A percentile compares a stretch with the other conserved stretches of the same genome.
These are phyloP conservation scores for Fagopyrum homotropicum DNA, from an alignment of 148 eudicot genomes.

Conservation along the genomic window DNA sequence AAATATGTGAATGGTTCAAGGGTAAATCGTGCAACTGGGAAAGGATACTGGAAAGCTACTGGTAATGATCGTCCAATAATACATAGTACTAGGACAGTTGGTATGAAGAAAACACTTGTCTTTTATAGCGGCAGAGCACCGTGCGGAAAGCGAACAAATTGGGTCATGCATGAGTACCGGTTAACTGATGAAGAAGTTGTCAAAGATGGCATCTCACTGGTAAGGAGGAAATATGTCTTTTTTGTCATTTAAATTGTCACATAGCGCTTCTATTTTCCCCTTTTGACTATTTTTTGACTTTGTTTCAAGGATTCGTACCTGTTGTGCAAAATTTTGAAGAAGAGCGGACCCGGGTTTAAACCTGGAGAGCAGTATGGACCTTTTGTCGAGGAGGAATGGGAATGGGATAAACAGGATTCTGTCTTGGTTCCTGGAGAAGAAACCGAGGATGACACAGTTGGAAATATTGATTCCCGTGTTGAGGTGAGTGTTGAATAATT, in stretches of 20 bases:
- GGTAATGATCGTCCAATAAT: conserved; percentile 65
- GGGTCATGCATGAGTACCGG: conserved; percentile 89
- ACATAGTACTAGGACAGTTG: conserved; percentile 48
- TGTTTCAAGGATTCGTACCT: conserved; percentile 62
- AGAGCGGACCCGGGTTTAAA: conserved; percentile 74
- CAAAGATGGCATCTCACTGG: conserved; percentile 52
- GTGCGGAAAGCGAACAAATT: conserved; percentile 69
- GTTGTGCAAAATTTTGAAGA: conserved; percentile 77
- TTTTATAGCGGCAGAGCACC: conserved; percentile 83
- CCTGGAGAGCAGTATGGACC: conserved; percentile 85
- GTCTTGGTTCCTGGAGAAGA: conserved; percentile 60
- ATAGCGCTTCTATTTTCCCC: background rate
- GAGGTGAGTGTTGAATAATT: conserved; percentile 34
- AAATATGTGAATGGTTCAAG: conserved; percentile 76
- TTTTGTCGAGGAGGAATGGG: conserved; percentile 85
- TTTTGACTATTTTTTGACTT: background rate
- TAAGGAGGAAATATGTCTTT: conserved; percentile 15
- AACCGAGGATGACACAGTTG: conserved; percentile 49
- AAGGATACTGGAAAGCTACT: conserved; percentile 85
- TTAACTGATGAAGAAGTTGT: conserved; percentile 58
- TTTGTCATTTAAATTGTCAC: background rate
- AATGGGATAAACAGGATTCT: conserved; percentile 43
- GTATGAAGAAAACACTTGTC: conserved; percentile 80
- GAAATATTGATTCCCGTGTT: conserved; percentile 50
- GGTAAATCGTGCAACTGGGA: conserved; percentile 67